These are phyloP conservation scores for Prunus mongolica DNA, from an alignment of 306 rosid genomes.

Conservation along the genomic window DNA sequence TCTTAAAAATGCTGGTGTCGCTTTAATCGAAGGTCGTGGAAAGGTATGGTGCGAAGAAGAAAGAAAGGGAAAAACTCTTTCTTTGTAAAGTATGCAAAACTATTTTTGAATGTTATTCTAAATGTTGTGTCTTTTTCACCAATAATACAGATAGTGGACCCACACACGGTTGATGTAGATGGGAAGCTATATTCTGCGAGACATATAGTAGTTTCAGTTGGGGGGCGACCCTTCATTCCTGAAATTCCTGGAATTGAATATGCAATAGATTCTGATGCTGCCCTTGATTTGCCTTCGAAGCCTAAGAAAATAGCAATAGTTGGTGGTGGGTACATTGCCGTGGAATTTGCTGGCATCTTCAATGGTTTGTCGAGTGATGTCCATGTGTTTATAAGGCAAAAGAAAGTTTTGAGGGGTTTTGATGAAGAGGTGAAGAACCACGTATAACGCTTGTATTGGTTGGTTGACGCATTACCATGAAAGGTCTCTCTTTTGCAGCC, in stretches of 20 bases:
- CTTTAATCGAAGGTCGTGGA: slow-evolving; percentile 90
- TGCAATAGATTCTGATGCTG: slow-evolving; percentile 94
- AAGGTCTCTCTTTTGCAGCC: slow-evolving; percentile 8
- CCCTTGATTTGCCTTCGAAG: slow-evolving; percentile 87
- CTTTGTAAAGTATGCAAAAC: neutral
- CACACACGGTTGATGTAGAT: slow-evolving; percentile 83
- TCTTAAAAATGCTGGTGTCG: slow-evolving; percentile 60
- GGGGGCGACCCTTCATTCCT: slow-evolving; percentile 93
- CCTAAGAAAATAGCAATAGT: slow-evolving; percentile 91
- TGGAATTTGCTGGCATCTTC: slow-evolving; percentile 98
- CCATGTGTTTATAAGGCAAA: slow-evolving; percentile 85
- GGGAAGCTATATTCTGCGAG: slow-evolving; percentile 85
- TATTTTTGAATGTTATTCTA: neutral
- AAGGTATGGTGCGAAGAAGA: slow-evolving; percentile 43
- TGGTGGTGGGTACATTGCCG: slow-evolving; percentile 97
- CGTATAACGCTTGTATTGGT: slow-evolving; percentile 4
- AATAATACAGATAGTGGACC: slow-evolving; percentile 60
- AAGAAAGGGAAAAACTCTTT: neutral
- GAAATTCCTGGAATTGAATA: slow-evolving; percentile 83
- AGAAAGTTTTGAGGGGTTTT: slow-evolving; percentile 87
- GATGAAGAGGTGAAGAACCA: slow-evolving; percentile 80
- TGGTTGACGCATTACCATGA: neutral
- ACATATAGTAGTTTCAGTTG: slow-evolving; percentile 78
- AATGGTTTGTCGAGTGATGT: slow-evolving; percentile 71
- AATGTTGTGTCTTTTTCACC: slow-evolving; percentile 18